Evolutionary conservation across 2,329 filamentous ascomycete genomes (phyloP), one percentile per base, ranked within the genome.

Genomic region (Didymellaceae sp.): DNA sequence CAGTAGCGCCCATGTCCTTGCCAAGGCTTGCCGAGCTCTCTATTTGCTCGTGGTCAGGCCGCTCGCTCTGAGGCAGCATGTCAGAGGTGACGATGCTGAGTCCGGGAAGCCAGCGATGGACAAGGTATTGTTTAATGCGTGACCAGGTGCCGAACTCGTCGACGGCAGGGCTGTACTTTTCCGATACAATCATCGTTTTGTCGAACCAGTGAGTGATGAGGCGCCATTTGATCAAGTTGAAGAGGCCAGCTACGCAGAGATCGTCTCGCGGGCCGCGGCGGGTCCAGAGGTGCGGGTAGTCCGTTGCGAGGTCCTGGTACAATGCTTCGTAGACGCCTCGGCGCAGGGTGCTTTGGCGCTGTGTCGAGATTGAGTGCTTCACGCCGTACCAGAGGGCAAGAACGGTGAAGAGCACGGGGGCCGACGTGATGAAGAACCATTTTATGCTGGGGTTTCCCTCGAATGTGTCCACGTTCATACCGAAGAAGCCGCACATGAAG

Each of bases 261-360:
- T 72, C 68, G 0, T 71, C 55, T 4, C 73, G 66, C 1, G 80
- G 79, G 0, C 80, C 80, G 10, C 66, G 62, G 0, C 77, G 70
- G 1, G 77, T 77, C 80, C 80, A 83, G 2, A 82, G 69, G 1
- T 65, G 51, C 1, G 80, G 77, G 45, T 80, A 74, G 3, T 66
- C 54, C n/a, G 68, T 71, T 4, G 78, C 73, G 18, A 82, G 71
- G 10, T 80, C 74, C 34, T 74, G 67, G 62, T 79, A 82, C 11
- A 82, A 73, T 5, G 72, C 64, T 57, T 82, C 79, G 59, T 82
- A 82, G 17, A 80, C 71, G 25, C 78, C 79, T 11, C 80, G 70
- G 31, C 77, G 74, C 35, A 78, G 74, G 0, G 77, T 75, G 6
- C 77, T 74, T 51, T 78, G 76, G 33, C 74, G 70, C 30, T 71